Percentiles rank a stretch among this genome's conserved stretches.
These are phyloP conservation scores for Leucoagaricus sp. DNA, from an alignment of 1,284 basidiomycete species.

Conservation along the genomic window DNA sequence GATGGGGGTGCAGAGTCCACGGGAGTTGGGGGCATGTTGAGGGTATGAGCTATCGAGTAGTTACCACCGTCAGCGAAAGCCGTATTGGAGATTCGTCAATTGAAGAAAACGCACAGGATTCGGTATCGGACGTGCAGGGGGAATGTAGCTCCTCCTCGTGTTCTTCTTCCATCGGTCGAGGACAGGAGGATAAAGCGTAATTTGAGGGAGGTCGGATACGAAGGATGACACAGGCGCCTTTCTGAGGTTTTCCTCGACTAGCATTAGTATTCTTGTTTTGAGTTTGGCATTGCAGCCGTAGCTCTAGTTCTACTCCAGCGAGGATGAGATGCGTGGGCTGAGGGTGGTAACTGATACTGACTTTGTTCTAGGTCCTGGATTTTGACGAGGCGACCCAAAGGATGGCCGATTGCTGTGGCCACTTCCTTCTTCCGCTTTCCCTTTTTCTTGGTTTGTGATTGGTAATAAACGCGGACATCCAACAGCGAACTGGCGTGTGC, in stretches of 20 bases:
- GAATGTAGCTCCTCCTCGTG: neutral
- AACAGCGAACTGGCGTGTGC: constrained; percentile 40
- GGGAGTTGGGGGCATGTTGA: constrained; percentile 8
- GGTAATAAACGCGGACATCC: constrained; percentile 55
- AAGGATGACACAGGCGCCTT: constrained; percentile 32
- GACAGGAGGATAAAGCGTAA: constrained; percentile 4
- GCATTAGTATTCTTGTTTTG: constrained; percentile 23
- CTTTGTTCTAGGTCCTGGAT: constrained; percentile 46
- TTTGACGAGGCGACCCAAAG: constrained; percentile 52
- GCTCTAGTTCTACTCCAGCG: constrained; percentile 36
- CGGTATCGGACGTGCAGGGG: constrained; percentile 1
- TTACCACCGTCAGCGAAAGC: neutral
- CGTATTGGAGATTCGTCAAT: neutral
- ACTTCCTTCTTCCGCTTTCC: constrained; percentile 54
- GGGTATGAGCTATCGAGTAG: constrained; percentile 13
- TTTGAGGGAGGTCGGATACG: constrained; percentile 22
- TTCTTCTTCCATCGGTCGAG: neutral
- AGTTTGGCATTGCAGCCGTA: constrained; percentile 38
- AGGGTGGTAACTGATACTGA: constrained; percentile 30
- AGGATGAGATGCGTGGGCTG: neutral
- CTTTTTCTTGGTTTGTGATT: constrained; percentile 59
- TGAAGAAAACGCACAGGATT: constrained; percentile 1
- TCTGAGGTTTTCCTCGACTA: constrained; percentile 36
- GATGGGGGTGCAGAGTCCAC: constrained; percentile 12
- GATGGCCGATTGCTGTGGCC: constrained; percentile 42